Conservation (phyloP, 768 basidiomycete species). For the Panus rudis region DNA sequence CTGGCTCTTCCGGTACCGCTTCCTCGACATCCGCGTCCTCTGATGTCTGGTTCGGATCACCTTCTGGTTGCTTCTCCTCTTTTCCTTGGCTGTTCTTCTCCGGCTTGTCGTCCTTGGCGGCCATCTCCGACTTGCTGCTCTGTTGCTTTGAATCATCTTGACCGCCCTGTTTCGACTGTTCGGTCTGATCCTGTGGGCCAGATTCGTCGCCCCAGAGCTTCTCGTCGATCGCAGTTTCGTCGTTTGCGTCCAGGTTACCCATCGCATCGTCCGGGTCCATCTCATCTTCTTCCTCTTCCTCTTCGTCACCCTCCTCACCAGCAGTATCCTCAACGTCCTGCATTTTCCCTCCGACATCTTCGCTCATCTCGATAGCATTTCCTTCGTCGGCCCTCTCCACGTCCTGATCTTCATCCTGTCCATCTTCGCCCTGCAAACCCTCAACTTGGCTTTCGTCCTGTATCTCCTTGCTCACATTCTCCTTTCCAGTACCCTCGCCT, state of each 20-base stretch:
- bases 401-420: constrained; percentile 34
- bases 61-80: constrained; percentile 21
- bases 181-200: constrained; percentile 44
- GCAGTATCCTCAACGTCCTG: constrained; percentile 74
- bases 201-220: constrained; percentile 93
- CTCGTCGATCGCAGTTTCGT: constrained; percentile 85
- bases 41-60: constrained; percentile 16
- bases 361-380: constrained; percentile 85
- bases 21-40: constrained; percentile 23
- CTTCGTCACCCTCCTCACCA: constrained; percentile 35
- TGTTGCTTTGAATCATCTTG: constrained; percentile 54
- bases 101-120: constrained; percentile 66
- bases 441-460: constrained; percentile 97
- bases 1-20: constrained; percentile 23
- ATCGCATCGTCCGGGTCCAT: constrained; percentile 77
- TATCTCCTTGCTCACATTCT: constrained; percentile 92
- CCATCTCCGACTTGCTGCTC: constrained; percentile 55
- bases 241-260: constrained; percentile 73
- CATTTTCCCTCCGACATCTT: constrained; percentile 82
- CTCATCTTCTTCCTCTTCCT: constrained; percentile 46
- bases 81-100: constrained; percentile 27
- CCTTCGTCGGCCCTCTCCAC: constrained; percentile 48
- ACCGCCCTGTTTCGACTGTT: constrained; percentile 49
- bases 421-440: constrained; percentile 69
- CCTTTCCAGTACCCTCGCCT: constrained; percentile 77